Evolutionary conservation across 2,329 filamentous ascomycete genomes (phyloP), one percentile per base, ranked within the genome.

Genomic region (Botrytis cinerea): DNA sequence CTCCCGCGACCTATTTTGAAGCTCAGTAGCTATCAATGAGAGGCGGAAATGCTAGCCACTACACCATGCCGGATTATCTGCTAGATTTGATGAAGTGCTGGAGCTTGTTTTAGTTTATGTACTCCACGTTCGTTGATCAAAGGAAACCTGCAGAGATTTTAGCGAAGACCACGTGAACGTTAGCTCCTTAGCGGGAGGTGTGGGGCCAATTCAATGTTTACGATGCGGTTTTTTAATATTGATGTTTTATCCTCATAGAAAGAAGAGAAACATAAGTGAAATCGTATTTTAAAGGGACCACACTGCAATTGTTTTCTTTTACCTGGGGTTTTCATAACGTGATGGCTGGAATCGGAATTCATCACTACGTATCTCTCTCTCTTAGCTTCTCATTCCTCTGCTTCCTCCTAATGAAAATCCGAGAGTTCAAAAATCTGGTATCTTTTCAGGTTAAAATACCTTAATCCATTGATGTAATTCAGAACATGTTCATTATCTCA

Each of bases 1-100:
- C 32, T 48, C 63, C 63, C 63, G 63, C 63, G 57, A 54, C 28
- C 57, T 22, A 0, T 18, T 18, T 45, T n/a, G 8, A 67, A 51
- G 25, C 45, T 35, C 0, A 14, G 4, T 3, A 2, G 22, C 45
- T 38, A 51, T 14, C 20, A 25, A 3, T 67, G 63, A 67, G 63
- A 67, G 63, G 63, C 63, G 63, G 63, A 67, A 67, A 67, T 67
- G 63, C 63, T 67, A 67, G 63, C 63, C 63, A 67, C 63, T 67
- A 67, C 63, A 67, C 63, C 63, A 67, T 67, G 63, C 63, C 63
- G 63, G 63, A 67, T 51, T 14, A 12, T 51, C 28, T 38, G 40
- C 18, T 45, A 0, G 2, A 32, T 45, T 63, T 63, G 9, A 32
- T 63, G 40, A 0, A 6, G 0, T 1, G 2, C 0, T 0, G 0